Conservation (phyloP, 1,284 basidiomycete species). For the Rhodofomes roseus region DNA sequence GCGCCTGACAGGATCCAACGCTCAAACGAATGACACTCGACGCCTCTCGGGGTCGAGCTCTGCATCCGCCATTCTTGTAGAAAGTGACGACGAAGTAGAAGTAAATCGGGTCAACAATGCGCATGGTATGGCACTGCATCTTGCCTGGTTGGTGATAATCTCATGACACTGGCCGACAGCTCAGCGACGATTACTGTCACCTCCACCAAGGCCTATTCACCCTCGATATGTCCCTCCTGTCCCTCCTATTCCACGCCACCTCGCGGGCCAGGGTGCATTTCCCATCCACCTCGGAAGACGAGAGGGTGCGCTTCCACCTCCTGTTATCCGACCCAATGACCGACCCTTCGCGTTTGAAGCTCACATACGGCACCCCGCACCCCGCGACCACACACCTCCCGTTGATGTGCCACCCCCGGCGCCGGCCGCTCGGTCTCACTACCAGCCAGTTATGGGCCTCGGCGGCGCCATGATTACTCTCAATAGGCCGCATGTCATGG, state of each 20-base stretch:
- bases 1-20: not conserved
- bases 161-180: constrained; percentile 8
- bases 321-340: constrained; percentile 36
- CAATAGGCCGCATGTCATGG: constrained; percentile 25
- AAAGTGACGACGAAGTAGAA: constrained; percentile 40
- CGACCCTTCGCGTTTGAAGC: constrained; percentile 45
- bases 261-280: constrained; percentile 17
- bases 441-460: constrained; percentile 55
- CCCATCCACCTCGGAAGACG: constrained; percentile 15
- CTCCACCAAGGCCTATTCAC: constrained; percentile 36
- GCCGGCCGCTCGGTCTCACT: constrained; percentile 45
- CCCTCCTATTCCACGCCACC: constrained; percentile 39
- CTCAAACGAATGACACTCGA: not conserved
- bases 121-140: constrained; percentile 18
- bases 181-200: constrained; percentile 34
- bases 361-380: constrained; percentile 19
- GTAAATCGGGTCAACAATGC: constrained; percentile 15
- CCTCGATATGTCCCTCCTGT: constrained; percentile 23
- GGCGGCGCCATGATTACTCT: constrained; percentile 63
- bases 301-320: constrained; percentile 13
- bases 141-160: not conserved
- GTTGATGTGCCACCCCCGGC: constrained; percentile 22
- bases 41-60: constrained; percentile 1
- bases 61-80: constrained; percentile 30
- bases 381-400: constrained; percentile 17